These are phyloP conservation scores for Nicotiana obtusifolia DNA, from an alignment of 257 asterid species.

Conservation along the genomic window DNA sequence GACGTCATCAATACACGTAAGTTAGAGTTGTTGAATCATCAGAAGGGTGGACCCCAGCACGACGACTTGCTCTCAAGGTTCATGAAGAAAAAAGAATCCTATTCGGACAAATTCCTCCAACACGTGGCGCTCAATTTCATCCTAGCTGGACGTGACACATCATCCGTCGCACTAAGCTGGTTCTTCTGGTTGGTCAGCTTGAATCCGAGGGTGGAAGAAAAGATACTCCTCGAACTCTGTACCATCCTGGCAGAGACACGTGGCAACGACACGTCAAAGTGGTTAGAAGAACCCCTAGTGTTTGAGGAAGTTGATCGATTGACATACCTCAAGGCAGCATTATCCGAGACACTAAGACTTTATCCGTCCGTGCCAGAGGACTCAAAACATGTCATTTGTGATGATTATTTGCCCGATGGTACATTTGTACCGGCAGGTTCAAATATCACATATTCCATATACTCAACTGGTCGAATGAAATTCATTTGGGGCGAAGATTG, in stretches of 20 bases:
- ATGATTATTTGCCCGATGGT: slow-evolving; percentile 56
- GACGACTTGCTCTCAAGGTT: slow-evolving; percentile 53
- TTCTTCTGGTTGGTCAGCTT: slow-evolving; percentile 48
- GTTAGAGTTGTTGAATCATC: slow-evolving; percentile 40
- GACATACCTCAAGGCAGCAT: slow-evolving; percentile 51
- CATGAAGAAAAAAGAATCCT: slow-evolving; percentile 52
- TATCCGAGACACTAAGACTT: slow-evolving; percentile 52
- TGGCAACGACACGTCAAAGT: slow-evolving; percentile 28
- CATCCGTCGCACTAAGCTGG: slow-evolving; percentile 71
- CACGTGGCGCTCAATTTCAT: slow-evolving; percentile 61
- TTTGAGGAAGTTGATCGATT: slow-evolving; percentile 62
- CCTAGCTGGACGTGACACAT: slow-evolving; percentile 75
- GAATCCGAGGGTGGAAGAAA: slow-evolving; percentile 47
- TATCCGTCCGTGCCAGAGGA: slow-evolving; percentile 71
- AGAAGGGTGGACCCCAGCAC: slow-evolving; percentile 30
- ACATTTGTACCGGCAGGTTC: slow-evolving; percentile 61
- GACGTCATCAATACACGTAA: slow-evolving; percentile 45
- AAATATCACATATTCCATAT: slow-evolving; percentile 51
- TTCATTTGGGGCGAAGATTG: slow-evolving; percentile 59
- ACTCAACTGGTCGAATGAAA: slow-evolving; percentile 55
- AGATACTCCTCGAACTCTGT: slow-evolving; percentile 37
- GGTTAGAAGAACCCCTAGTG: slow-evolving; percentile 43
- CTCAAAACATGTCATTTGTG: slow-evolving; percentile 48
- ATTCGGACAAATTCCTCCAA: slow-evolving; percentile 43
- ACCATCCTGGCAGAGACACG: slow-evolving; percentile 36